These are phyloP conservation scores for Pogostemon cablin DNA, from an alignment of 257 asterid species.

Conservation along the genomic window DNA sequence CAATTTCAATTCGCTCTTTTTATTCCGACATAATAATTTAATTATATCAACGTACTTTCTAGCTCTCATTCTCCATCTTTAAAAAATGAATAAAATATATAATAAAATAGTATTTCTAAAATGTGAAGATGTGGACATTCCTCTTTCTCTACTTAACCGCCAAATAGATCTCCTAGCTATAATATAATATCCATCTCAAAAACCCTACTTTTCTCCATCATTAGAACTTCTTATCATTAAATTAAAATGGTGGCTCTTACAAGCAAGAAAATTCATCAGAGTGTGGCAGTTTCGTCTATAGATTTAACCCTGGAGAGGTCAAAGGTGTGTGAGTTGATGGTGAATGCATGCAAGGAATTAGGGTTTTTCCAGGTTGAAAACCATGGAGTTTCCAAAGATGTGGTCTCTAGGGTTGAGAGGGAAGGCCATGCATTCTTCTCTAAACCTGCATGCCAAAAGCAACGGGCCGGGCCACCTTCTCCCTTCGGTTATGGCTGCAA, in stretches of 20 bases:
- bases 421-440: constrained; percentile 54
- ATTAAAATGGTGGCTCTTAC: constrained; percentile 46
- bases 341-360: constrained; percentile 60
- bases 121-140: too few species aligned
- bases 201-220: neutral
- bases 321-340: constrained; percentile 37
- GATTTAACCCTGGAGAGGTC: constrained; percentile 52
- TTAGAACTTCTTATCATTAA: neutral
- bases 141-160: constrained; percentile 37
- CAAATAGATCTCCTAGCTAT: constrained; percentile 23
- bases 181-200: constrained; percentile 2
- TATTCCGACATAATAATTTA: too few species aligned
- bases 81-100: too few species aligned
- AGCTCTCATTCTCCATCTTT: neutral
- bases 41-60: neutral
- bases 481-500: constrained; percentile 84
- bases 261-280: constrained; percentile 43
- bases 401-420: constrained; percentile 47
- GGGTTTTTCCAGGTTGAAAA: constrained; percentile 70
- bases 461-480: constrained; percentile 50
- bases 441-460: constrained; percentile 51
- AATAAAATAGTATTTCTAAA: too few species aligned
- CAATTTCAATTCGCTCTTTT: neutral
- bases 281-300: constrained; percentile 52
- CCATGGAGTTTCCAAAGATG: constrained; percentile 57